Conservation (phyloP, 2,329 filamentous ascomycete species). For the Scedosporium apiospermum region DNA sequence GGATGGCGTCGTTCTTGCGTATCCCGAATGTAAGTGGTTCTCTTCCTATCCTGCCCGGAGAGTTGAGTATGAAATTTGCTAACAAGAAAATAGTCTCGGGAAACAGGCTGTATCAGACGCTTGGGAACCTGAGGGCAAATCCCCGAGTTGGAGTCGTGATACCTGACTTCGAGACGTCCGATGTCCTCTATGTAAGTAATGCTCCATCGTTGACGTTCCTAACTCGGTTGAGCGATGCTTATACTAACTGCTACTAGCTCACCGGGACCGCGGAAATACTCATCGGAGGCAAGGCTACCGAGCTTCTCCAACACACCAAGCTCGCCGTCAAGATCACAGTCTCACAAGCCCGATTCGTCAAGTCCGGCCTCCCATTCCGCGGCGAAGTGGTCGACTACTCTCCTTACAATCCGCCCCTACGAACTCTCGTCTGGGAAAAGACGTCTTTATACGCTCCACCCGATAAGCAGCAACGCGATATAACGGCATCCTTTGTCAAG, state of each 20-base stretch:
- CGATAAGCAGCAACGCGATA: conserved; percentile 5
- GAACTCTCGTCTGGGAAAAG: conserved; percentile 53
- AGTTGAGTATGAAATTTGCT: conserved; percentile 9
- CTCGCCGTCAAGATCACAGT: conserved; percentile 63
- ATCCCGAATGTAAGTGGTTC: conserved; percentile 56
- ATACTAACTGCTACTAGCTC: conserved; percentile 18
- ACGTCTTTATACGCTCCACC: neutral
- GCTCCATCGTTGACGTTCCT: neutral
- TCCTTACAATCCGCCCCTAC: conserved; percentile 71
- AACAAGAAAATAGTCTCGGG: conserved; percentile 45
- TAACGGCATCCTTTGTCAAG: conserved; percentile 45
- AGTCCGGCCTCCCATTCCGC: conserved; percentile 57
- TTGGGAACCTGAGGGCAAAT: conserved; percentile 64
- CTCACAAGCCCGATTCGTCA: conserved; percentile 51
- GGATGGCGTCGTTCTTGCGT: conserved; percentile 45
- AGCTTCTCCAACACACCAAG: conserved; percentile 58
- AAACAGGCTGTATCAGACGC: conserved; percentile 73
- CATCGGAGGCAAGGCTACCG: conserved; percentile 50
- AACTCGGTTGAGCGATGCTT: too few relatives aligned
- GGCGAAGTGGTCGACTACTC: conserved; percentile 50
- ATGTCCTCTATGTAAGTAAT: conserved; percentile 52
- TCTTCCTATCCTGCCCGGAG: neutral
- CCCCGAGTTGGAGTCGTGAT: conserved; percentile 61
- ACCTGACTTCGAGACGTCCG: conserved; percentile 63
- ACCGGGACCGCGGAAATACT: conserved; percentile 62